Base-by-base conservation (phyloP, 2,329 filamentous ascomycete genomes). In the Teratosphaeria epicoccoides region DNA sequence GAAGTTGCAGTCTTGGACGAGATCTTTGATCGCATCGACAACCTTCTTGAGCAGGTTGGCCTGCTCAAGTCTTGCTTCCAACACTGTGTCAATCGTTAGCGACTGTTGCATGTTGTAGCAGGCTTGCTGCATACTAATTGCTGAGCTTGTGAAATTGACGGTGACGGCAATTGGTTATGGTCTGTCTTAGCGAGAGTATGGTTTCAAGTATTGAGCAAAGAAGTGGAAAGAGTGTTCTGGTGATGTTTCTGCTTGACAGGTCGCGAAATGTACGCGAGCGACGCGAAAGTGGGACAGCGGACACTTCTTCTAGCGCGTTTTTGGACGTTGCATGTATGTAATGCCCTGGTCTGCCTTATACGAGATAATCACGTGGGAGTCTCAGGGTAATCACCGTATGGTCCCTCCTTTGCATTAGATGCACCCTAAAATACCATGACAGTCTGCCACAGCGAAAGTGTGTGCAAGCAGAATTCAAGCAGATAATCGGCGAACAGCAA, bases 1-100 rank as follows among this genome's bases (percentile, higher is more conserved):
- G 76, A 98, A 98, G 76, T 98, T 98, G 84, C 93, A 98, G 76
- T 98, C 93, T 74, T 97, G 93, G 50, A 98, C 93, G 49, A 98
- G 83, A 67, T 98, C 93, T 75, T 96, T 97, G 83, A 98, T 96
- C 64, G 94, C 88, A 70, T 98, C 94, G 66, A 98, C 90, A 58
- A 97, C 88, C 86, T 93, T 95, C 80, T 98, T 98, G 70, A 98
- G 81, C 71, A 95, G 79, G 67, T 82, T 80, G 57, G 94, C 91
- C 79, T 97, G 90, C 71, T 93, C 87, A 73, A 98, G 81, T 75
- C 90, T 87, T 82, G 93, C 93, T 81, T 98, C 93, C 76, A 98
- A 83, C 91, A 97, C 54, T 55, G 49, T 29, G 14, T 23, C 23
- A 26, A 5, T 17, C n/a, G 47, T 49, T 7, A 52, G 50, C 23